Evolutionary conservation across 164 flowering plant genomes (phyloP), one percentile per base, ranked within the genome.

Genomic region (Santalum album): DNA sequence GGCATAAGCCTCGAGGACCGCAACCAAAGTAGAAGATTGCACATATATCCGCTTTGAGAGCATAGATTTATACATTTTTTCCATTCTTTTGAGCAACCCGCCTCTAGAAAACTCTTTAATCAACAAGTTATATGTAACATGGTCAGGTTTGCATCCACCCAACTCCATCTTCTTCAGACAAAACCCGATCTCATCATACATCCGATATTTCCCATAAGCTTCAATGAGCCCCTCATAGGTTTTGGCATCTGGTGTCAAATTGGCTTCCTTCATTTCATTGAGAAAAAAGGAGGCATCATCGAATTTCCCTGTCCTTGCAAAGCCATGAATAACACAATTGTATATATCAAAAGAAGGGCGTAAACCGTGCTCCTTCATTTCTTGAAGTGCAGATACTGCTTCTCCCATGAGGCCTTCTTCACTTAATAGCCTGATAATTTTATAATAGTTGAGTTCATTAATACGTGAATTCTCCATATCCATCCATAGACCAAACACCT

Each of bases 401-500:
- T 73, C 80, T 39, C 68, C 72, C 53, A 73, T 63, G n/a, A 65
- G 43, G 56, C 78, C 72, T 22, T 62, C 79, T 49, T 68, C 69
- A 49, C 62, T 15, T 58, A 83, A 59, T 48, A 75, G 35, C 38
- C 53, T 17, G 29, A 83, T 58, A 25, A 83, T 64, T 69, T 70
- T 76, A 47, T 60, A 58, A 49, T 75, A 78, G 64, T 71, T 76
- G 26, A 38, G 35, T 40, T 71, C 80, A 52, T 61, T 72, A 32
- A 70, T 62, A 47, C 82, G 51, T 2, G 81, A 67, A n/a, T 67
- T 53, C 56, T 80, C 79, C 16, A 46, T 40, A 32, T 52, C 59
- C 68, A 59, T 78, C 90, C 90, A 83, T 59, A 50, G 25, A 57
- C 77, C 59, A 64, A 83, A 80, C 40, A 80, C 78, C 90, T 83